Conservation (phyloP, 2,329 filamentous ascomycete species). For the Aspergillus niger region DNA sequence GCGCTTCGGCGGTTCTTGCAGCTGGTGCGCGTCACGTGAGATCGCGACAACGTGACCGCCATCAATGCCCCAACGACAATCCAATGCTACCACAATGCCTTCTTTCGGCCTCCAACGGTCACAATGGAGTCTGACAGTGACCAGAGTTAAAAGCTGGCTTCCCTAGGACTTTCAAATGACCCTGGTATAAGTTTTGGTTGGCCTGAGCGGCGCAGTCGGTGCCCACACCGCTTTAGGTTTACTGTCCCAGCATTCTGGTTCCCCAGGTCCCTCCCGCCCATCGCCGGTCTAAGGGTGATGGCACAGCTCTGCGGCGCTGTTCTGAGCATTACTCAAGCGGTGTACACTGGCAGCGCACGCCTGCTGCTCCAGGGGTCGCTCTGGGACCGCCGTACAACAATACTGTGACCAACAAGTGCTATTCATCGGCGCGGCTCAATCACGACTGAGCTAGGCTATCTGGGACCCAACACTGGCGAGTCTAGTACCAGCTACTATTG, state of each 20-base stretch:
- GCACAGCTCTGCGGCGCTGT: conserved; percentile 15
- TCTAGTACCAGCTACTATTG: conserved; percentile 6
- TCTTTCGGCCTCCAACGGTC: not conserved
- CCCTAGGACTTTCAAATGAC: not conserved
- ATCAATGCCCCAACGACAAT: conserved; percentile 2
- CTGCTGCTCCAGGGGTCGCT: not conserved
- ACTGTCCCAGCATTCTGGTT: conserved; percentile 20
- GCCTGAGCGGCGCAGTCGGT: not conserved
- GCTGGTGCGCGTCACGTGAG: not conserved
- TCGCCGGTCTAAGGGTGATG: conserved; percentile 11
- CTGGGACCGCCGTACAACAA: not conserved
- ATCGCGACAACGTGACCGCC: not conserved
- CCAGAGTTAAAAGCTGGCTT: not conserved
- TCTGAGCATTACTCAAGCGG: conserved; percentile 9
- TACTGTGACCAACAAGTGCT: not conserved
- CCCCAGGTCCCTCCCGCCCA: conserved; percentile 9
- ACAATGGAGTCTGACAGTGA: not conserved
- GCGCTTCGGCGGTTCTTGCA: not conserved
- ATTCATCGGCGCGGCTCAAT: not conserved
- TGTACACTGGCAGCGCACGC: not conserved
- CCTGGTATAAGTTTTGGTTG: not conserved
- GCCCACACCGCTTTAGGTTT: conserved; percentile 18
- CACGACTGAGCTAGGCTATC: not conserved
- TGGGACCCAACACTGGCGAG: conserved; percentile 13
- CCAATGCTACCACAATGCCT: not conserved